These are phyloP conservation scores for Coemansia sp. DNA, from an alignment of 192 early-diverging fungal species.

Conservation along the genomic window DNA sequence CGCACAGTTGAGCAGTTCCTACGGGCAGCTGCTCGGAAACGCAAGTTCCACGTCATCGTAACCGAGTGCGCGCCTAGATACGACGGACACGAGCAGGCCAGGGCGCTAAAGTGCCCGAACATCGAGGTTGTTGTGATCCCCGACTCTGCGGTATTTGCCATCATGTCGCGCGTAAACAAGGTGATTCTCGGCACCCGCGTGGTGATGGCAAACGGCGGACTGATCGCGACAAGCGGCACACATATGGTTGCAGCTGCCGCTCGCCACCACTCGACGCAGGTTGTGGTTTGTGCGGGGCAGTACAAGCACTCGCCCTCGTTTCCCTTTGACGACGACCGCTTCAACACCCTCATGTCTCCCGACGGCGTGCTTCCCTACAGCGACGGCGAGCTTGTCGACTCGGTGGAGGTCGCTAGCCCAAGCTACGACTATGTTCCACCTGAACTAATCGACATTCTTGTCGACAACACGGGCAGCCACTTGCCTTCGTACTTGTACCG, in stretches of 20 bases:
- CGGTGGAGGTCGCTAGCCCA: constrained; percentile 82
- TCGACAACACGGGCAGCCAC: constrained; percentile 83
- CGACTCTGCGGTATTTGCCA: constrained; percentile 93
- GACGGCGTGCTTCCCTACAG: constrained; percentile 81
- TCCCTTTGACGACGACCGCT: constrained; percentile 86
- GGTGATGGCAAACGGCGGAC: constrained; percentile 91
- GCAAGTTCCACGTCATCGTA: constrained; percentile 94
- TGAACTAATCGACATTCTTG: constrained; percentile 86
- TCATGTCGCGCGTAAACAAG: constrained; percentile 98
- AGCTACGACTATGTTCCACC: constrained; percentile 92
- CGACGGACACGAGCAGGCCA: constrained; percentile 85
- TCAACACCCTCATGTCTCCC: constrained; percentile 77
- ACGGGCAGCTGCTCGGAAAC: constrained; percentile 78
- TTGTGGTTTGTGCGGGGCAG: constrained; percentile 88
- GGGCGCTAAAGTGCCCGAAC: constrained; percentile 67
- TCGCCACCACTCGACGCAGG: constrained; percentile 89
- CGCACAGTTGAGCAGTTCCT: constrained; percentile 84
- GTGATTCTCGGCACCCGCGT: constrained; percentile 92
- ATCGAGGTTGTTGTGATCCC: constrained; percentile 92
- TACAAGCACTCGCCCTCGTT: constrained; percentile 88
- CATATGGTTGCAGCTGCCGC: constrained; percentile 87
- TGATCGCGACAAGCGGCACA: constrained; percentile 81
- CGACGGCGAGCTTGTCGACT: constrained; percentile 77
- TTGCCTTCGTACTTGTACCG: constrained; percentile 82
- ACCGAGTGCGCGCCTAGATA: constrained; percentile 90